Percentiles rank a stretch among this genome's conserved stretches.
Conservation (phyloP, 192 early-diverging fungal species). For the Backusella luteola region DNA sequence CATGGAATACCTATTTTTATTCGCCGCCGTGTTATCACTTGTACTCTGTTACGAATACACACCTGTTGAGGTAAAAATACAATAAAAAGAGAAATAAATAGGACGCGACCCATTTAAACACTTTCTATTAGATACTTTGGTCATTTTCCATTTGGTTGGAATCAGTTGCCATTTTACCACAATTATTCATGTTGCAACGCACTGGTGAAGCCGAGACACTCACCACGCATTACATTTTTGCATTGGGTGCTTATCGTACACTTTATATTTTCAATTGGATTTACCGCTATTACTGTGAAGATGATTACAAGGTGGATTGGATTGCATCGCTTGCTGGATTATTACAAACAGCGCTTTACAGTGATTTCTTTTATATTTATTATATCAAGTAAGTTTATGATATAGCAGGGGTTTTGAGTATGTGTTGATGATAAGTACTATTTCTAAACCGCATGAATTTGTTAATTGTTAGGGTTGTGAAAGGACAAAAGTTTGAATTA, state of each 20-base stretch:
- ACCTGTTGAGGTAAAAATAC: neutral
- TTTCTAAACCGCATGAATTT: neutral
- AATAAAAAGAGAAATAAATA: neutral
- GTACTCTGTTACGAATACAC: conserved; percentile 5
- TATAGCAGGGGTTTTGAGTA: neutral
- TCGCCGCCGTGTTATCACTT: neutral
- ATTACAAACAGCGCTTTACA: conserved; percentile 93
- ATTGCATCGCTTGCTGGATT: conserved; percentile 88
- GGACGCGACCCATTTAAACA: neutral
- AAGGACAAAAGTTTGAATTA: conserved; percentile 69
- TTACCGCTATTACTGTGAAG: conserved; percentile 64
- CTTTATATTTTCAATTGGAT: conserved; percentile 95
- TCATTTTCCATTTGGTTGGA: conserved; percentile 97
- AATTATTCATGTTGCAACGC: conserved; percentile 95
- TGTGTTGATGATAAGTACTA: neutral
- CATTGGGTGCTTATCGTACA: conserved; percentile 88
- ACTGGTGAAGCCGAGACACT: conserved; percentile 99
- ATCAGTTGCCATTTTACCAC: conserved; percentile 95
- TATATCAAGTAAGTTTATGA: conserved; percentile 58
- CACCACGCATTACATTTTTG: conserved; percentile 98
- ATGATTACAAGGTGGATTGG: conserved; percentile 51
- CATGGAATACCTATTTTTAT: conserved; percentile 69
- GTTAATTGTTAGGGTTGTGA: conserved; percentile 52
- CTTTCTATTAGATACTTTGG: conserved; percentile 77
- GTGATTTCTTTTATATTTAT: conserved; percentile 99